phyloP scores from a whole-genome alignment of 192 early-diverging fungal species.

The Haplosporangium gracile region DNA sequence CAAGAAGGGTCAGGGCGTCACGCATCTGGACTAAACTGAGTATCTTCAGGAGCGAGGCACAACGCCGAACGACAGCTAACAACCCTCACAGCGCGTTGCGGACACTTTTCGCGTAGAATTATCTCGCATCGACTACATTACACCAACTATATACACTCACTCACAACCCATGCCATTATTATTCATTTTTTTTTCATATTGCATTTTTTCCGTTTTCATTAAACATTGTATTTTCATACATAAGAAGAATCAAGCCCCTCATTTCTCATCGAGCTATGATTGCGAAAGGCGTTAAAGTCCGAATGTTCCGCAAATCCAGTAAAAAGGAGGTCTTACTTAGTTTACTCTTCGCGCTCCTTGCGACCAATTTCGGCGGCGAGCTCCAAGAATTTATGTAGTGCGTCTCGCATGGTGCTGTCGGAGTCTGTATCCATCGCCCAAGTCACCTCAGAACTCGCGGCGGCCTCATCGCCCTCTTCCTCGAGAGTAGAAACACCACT shows the following conservation, averaged over 20 bases:
- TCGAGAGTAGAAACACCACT: background rate
- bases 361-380: background rate
- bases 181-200: slow-evolving; percentile 5
- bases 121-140: background rate
- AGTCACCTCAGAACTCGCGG: background rate
- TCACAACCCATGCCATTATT: slow-evolving; percentile 1
- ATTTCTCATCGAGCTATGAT: too few relatives aligned
- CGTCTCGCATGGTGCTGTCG: background rate
- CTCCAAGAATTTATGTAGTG: background rate
- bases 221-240: slow-evolving; percentile 8
- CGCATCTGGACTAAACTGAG: slow-evolving; percentile 54
- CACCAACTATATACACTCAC: background rate
- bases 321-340: background rate
- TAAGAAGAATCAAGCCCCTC: background rate
- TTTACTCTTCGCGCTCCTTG: background rate
- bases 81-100: background rate
- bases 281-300: background rate
- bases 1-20: slow-evolving; percentile 62
- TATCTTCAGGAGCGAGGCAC: background rate
- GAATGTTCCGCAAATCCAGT: background rate
- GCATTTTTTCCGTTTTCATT: background rate
- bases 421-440: background rate
- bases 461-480: background rate
- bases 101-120: too few relatives aligned
- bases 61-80: background rate